A percentile compares a stretch with the other conserved stretches of the same genome.
Conservation (phyloP, 768 basidiomycete species). For the Russula earlei region DNA sequence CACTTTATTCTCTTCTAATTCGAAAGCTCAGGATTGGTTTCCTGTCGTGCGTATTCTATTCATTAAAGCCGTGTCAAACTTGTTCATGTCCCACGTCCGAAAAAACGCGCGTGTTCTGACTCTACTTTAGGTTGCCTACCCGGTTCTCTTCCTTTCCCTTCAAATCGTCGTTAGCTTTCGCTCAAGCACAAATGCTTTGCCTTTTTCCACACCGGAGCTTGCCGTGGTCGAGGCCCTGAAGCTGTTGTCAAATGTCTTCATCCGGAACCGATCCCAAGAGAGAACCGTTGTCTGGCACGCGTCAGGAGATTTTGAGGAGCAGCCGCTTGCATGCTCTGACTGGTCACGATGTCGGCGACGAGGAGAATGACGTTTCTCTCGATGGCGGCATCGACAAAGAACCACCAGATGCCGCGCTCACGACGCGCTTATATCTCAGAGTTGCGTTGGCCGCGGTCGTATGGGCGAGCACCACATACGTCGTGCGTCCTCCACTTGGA, state of each 20-base stretch:
- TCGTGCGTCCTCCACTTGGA: not conserved
- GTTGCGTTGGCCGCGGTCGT: not conserved
- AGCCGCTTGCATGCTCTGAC: slow-evolving; percentile 4
- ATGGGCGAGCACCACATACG: slow-evolving; percentile 9
- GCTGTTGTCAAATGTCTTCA: not conserved
- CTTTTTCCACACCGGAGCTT: slow-evolving; percentile 1
- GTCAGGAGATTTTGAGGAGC: slow-evolving; percentile 4
- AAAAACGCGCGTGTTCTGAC: not conserved
- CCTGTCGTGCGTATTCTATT: not conserved
- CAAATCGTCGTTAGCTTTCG: not conserved
- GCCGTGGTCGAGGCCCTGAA: slow-evolving; percentile 17
- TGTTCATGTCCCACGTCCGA: not conserved
- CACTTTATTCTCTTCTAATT: not conserved
- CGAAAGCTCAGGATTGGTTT: slow-evolving; percentile 5
- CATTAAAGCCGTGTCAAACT: not conserved
- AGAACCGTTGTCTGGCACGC: not conserved
- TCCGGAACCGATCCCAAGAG: not conserved
- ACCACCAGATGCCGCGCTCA: not conserved
- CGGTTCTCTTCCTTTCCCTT: slow-evolving; percentile 7
- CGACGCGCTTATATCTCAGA: not conserved
- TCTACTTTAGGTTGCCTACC: slow-evolving; percentile 4
- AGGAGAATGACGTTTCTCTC: not conserved
- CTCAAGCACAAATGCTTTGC: not conserved
- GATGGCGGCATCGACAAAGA: not conserved
- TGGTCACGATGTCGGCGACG: not conserved